These are phyloP conservation scores for Ophiocordyceps polyrhachis-furcata DNA, from an alignment of 2,329 filamentous ascomycete genomes.

Conservation along the genomic window DNA sequence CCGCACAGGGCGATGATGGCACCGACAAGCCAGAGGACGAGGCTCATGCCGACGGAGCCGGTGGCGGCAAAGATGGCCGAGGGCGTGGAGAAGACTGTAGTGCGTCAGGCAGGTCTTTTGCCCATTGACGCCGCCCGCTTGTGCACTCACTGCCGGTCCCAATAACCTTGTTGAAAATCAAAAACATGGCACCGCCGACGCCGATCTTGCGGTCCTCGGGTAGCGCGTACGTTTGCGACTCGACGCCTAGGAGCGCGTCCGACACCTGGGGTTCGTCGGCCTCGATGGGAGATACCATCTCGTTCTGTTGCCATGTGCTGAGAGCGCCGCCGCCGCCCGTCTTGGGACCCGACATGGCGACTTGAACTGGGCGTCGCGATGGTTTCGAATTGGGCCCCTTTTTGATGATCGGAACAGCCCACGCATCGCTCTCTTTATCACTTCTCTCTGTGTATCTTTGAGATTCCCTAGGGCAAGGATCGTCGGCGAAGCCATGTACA, in stretches of 20 bases:
- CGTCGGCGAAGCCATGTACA: too few relatives aligned
- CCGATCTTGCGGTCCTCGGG: slow-evolving; percentile 29
- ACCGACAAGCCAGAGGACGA: slow-evolving; percentile 41
- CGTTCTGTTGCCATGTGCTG: background rate
- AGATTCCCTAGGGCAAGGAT: too few relatives aligned
- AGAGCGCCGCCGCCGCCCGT: background rate
- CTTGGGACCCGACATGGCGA: background rate
- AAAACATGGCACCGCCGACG: slow-evolving; percentile 30
- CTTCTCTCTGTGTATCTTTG: too few relatives aligned
- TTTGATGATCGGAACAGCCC: too few relatives aligned
- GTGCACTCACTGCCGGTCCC: slow-evolving; percentile 31
- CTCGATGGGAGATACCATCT: background rate
- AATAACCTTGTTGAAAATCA: slow-evolving; percentile 41
- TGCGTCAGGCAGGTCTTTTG: background rate
- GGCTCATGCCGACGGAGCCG: slow-evolving; percentile 24
- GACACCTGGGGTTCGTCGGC: background rate
- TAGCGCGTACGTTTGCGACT: background rate
- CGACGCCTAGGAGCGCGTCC: background rate
- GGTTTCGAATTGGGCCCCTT: too few relatives aligned
- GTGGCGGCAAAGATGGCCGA: slow-evolving; percentile 32
- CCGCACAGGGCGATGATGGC: slow-evolving; percentile 42
- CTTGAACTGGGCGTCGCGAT: background rate
- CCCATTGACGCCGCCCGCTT: background rate
- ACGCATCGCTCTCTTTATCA: too few relatives aligned
- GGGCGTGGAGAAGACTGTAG: slow-evolving; percentile 32